phyloP scores from a whole-genome alignment of 805 yeast genomes.

The Candida odintsovae region DNA sequence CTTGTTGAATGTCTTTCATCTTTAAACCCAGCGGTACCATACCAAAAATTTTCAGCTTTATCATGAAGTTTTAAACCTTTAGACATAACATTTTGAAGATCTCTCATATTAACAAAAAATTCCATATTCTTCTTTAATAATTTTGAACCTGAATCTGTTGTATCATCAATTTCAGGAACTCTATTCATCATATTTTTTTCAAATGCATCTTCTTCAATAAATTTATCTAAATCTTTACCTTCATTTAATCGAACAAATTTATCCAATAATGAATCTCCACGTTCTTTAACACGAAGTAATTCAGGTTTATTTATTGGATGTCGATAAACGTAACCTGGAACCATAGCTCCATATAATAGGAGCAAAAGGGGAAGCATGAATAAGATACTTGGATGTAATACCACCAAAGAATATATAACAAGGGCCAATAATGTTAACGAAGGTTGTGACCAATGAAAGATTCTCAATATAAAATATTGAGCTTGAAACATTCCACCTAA shows the following conservation, averaged over 20 bases:
- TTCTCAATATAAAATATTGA: constrained; percentile 55
- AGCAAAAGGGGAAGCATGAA: constrained; percentile 57
- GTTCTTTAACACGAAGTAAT: constrained; percentile 26
- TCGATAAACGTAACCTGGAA: constrained; percentile 63
- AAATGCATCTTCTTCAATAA: constrained; percentile 8
- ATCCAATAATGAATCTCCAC: constrained; percentile 52
- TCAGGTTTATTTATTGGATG: constrained; percentile 54
- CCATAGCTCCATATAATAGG: constrained; percentile 50
- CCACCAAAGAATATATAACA: constrained; percentile 56
- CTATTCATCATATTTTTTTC: constrained; percentile 13
- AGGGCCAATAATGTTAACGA: constrained; percentile 58
- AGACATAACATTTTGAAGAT: constrained; percentile 61
- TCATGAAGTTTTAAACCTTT: constrained; percentile 46
- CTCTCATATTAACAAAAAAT: constrained; percentile 56
- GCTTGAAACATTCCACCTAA: constrained; percentile 51
- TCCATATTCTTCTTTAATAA: constrained; percentile 32
- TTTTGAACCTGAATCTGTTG: constrained; percentile 13
- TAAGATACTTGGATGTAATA: constrained; percentile 66
- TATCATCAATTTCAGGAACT: constrained; percentile 21
- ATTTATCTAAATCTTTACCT: constrained; percentile 14
- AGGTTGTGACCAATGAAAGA: constrained; percentile 73
- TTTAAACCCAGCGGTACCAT: constrained; percentile 61
- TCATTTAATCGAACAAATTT: constrained; percentile 18
- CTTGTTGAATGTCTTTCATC: constrained; percentile 65
- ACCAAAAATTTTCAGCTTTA: constrained; percentile 46